These are phyloP conservation scores for Ballota nigra DNA, from an alignment of 257 asterid genomes.

Conservation along the genomic window DNA sequence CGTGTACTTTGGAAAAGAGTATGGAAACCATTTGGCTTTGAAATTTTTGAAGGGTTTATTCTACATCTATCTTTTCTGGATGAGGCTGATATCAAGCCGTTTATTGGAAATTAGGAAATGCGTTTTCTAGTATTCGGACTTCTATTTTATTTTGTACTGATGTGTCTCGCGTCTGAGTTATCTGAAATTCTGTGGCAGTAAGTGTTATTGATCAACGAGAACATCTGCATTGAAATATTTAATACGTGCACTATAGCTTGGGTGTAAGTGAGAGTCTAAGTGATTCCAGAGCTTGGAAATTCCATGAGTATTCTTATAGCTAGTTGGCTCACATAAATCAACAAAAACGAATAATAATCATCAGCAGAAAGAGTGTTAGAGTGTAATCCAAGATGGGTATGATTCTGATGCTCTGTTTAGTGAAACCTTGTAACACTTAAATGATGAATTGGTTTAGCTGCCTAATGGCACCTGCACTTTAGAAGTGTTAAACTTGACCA, in stretches of 20 bases:
- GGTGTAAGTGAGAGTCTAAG: neutral
- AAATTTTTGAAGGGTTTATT: neutral
- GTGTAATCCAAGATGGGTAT: neutral
- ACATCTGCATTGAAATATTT: neutral
- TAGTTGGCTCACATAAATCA: neutral
- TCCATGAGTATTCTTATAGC: neutral
- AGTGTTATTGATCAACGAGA: neutral
- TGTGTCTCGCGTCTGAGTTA: neutral
- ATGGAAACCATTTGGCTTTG: neutral
- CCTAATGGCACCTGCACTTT: neutral
- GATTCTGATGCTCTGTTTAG: neutral
- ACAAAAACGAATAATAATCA: neutral
- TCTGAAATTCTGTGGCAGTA: constrained; percentile 6
- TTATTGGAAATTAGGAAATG: neutral
- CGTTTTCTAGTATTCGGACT: neutral
- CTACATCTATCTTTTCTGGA: neutral
- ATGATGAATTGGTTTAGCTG: no score
- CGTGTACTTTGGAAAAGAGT: constrained; percentile 4
- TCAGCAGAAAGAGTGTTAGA: neutral
- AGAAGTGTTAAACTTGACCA: neutral
- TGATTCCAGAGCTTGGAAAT: neutral
- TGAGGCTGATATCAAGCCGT: constrained; percentile 8
- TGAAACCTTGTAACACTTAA: neutral
- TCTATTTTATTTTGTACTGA: neutral
- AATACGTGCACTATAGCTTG: neutral